These are phyloP conservation scores for Epicoccum sorghinum DNA, from an alignment of 2,329 filamentous ascomycete genomes.

Conservation along the genomic window DNA sequence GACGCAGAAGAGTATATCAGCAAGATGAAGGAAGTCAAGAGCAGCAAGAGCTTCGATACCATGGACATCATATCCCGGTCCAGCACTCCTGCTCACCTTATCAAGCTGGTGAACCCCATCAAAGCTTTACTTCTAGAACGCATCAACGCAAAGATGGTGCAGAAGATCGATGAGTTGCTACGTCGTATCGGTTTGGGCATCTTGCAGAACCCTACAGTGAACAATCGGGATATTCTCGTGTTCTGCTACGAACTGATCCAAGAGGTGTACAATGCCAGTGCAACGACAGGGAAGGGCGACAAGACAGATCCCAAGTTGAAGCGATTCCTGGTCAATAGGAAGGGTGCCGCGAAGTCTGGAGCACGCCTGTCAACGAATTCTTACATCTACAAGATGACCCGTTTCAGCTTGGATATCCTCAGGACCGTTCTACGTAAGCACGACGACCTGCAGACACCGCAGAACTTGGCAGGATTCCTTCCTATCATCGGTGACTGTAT, in stretches of 20 bases:
- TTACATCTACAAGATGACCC: slow-evolving; percentile 83
- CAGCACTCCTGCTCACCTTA: slow-evolving; percentile 75
- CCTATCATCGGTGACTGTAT: slow-evolving; percentile 88
- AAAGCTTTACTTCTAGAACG: slow-evolving; percentile 81
- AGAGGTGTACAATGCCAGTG: slow-evolving; percentile 73
- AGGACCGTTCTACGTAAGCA: slow-evolving; percentile 86
- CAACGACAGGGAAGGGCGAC: slow-evolving; percentile 49
- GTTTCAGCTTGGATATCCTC: slow-evolving; percentile 87
- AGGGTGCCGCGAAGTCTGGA: slow-evolving; percentile 75
- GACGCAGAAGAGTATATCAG: slow-evolving; percentile 94
- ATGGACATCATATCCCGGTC: slow-evolving; percentile 91
- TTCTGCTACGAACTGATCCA: slow-evolving; percentile 96
- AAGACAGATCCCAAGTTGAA: slow-evolving; percentile 56
- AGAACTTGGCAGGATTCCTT: slow-evolving; percentile 83
- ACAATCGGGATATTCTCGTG: slow-evolving; percentile 81
- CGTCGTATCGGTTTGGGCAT: slow-evolving; percentile 83
- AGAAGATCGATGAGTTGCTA: slow-evolving; percentile 89
- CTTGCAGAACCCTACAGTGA: slow-evolving; percentile 77
- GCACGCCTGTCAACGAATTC: slow-evolving; percentile 75
- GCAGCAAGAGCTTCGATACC: slow-evolving; percentile 96
- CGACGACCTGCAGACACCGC: slow-evolving; percentile 76
- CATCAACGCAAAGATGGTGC: slow-evolving; percentile 79
- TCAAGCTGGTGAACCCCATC: slow-evolving; percentile 77
- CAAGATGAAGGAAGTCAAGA: slow-evolving; percentile 97
- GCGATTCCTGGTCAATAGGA: slow-evolving; percentile 79